These are phyloP conservation scores for Aspergillus pseudonomiae DNA, from an alignment of 2,329 filamentous ascomycete genomes.

Conservation along the genomic window DNA sequence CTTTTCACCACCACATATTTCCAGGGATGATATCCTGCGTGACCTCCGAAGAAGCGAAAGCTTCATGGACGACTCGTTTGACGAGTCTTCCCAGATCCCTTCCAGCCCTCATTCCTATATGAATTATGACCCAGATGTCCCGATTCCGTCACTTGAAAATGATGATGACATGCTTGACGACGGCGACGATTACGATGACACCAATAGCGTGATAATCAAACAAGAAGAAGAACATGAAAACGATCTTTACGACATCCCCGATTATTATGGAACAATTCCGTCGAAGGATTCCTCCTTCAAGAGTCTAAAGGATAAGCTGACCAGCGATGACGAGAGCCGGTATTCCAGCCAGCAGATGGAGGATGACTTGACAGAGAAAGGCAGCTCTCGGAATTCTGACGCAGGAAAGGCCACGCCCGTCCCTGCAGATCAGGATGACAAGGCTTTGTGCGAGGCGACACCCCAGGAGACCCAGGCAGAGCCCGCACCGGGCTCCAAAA, in stretches of 20 bases:
- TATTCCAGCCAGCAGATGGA: constrained; percentile 54
- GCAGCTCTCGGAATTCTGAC: constrained; percentile 33
- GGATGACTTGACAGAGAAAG: constrained; percentile 24
- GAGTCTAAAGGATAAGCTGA: constrained; percentile 32
- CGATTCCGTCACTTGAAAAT: constrained; percentile 84
- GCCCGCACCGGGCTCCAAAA: constrained; percentile 37
- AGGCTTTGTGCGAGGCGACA: constrained; percentile 41
- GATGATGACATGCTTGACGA: constrained; percentile 57
- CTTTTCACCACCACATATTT: constrained; percentile 73
- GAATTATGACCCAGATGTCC: constrained; percentile 80
- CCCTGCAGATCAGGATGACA: constrained; percentile 29
- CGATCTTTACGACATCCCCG: constrained; percentile 66
- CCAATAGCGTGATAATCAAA: constrained; percentile 67
- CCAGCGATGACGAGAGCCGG: constrained; percentile 59
- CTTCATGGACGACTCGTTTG: constrained; percentile 64
- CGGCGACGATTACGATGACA: constrained; percentile 59
- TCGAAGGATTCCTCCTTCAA: constrained; percentile 37
- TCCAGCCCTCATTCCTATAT: constrained; percentile 62
- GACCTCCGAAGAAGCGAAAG: constrained; percentile 74
- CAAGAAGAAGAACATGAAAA: constrained; percentile 64
- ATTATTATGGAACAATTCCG: constrained; percentile 61
- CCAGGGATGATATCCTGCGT: constrained; percentile 87
- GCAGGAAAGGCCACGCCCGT: constrained; percentile 37
- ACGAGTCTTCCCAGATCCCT: constrained; percentile 63
- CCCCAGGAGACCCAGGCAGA: constrained; percentile 19